phyloP scores from a whole-genome alignment of 441 rosid genomes.

The Jatropha multifida region DNA sequence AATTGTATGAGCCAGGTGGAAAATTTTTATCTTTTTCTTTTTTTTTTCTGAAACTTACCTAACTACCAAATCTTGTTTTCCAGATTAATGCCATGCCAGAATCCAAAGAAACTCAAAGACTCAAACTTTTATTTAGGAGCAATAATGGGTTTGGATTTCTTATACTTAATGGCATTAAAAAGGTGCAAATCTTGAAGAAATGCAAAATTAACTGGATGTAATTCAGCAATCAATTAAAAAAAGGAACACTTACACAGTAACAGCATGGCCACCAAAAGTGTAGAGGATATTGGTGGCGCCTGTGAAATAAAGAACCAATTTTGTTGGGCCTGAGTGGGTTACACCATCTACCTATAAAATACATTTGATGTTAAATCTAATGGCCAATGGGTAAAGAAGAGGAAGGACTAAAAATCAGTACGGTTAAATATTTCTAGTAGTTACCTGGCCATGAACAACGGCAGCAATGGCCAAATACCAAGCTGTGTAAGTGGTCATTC shows the following conservation, averaged over 20 bases:
- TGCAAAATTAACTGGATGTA: neutral
- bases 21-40: no score
- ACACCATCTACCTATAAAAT: slow-evolving; percentile 57
- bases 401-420: neutral
- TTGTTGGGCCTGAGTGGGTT: slow-evolving; percentile 66
- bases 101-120: neutral
- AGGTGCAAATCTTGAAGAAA: no score
- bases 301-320: slow-evolving; percentile 82
- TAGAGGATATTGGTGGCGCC: slow-evolving; percentile 96
- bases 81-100: neutral
- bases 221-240: neutral
- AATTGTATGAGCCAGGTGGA: neutral
- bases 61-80: neutral
- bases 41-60: neutral
- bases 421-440: neutral
- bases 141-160: neutral
- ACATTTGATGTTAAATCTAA: neutral
- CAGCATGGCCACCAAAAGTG: slow-evolving; percentile 98
- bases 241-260: slow-evolving; percentile 75
- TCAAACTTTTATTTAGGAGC: no score
- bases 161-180: neutral
- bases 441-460: slow-evolving; percentile 82
- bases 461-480: slow-evolving; percentile 96
- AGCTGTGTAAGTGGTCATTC: slow-evolving; percentile 98
- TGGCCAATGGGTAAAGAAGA: neutral